These are phyloP conservation scores for Copromyces sp. DNA, from an alignment of 495 filamentous ascomycete genomes.

Conservation along the genomic window DNA sequence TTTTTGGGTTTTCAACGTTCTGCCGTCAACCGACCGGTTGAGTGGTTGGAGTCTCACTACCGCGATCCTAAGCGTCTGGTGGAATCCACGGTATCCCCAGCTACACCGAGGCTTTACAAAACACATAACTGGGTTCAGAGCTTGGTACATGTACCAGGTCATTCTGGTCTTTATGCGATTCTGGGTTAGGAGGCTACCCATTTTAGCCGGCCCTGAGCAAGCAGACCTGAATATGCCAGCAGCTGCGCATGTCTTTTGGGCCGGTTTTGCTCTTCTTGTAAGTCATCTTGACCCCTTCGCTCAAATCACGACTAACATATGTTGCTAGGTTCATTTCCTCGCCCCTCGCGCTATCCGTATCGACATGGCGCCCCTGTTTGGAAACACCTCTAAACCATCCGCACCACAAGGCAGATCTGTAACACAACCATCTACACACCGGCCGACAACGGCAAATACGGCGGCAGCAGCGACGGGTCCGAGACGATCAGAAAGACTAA, in stretches of 20 bases:
- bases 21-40: slow-evolving; percentile 28
- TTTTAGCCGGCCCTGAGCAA: slow-evolving; percentile 33
- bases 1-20: slow-evolving; percentile 9
- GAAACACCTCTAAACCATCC: slow-evolving; percentile 3
- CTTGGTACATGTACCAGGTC: slow-evolving; percentile 61
- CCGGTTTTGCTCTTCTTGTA: slow-evolving; percentile 46
- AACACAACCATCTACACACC: slow-evolving; percentile 7
- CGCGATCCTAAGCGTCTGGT: slow-evolving; percentile 55
- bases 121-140: slow-evolving; percentile 51
- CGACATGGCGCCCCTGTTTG: slow-evolving; percentile 50
- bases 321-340: slow-evolving; percentile 30
- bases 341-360: slow-evolving; percentile 42
- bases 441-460: slow-evolving; percentile 5
- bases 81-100: slow-evolving; percentile 62
- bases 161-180: slow-evolving; percentile 50
- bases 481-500: neutral
- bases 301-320: slow-evolving; percentile 21
- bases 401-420: slow-evolving; percentile 3
- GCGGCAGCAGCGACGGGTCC: neutral
- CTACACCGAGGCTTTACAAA: slow-evolving; percentile 52
- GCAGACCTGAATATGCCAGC: slow-evolving; percentile 27
- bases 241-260: slow-evolving; percentile 47
- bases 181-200: slow-evolving; percentile 39
- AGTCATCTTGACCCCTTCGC: slow-evolving; percentile 18
- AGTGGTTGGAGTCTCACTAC: slow-evolving; percentile 38